Evolutionary conservation across 352 stramenopile genomes (phyloP), one percentile per base, ranked within the genome.

Genomic region (Thraustochytrium striatum): DNA sequence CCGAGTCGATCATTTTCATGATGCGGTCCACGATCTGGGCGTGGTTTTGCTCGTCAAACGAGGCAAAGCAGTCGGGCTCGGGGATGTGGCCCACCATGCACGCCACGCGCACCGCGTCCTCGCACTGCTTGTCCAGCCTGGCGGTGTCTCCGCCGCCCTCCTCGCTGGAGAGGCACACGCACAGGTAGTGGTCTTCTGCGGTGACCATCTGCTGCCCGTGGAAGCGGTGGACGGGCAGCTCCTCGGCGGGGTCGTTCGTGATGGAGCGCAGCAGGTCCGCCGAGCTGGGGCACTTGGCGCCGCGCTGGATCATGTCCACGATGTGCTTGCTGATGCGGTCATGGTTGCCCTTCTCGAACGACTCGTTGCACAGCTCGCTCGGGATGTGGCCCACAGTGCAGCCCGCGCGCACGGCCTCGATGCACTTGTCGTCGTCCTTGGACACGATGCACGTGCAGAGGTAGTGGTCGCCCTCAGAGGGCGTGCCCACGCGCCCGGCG

Each of bases 141-240:
- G 16, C 35, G 25, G 11, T 44, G 25, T 75, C 52, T 21, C 65
- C 65, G 25, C 35, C 59, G n/a, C n/a, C n/a, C n/a, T n/a, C n/a
- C 16, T 55, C 47, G 19, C 39, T 72, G 19, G 65, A 58, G 19
- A 75, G 65, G 13, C 65, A 75, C 39, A 75, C 65, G 65, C 65
- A 75, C 11, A 75, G 50, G 39, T 75, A 75, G 39, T 75, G 65
- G 36, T 75, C 65, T 2, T 75, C 65, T 9, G 65, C 16, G 28
- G 65, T 75, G 65, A 75, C 65, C n/a, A 75, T 7, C 47, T 75
- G 65, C 65, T 75, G 44, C n/a, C 65, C 65, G 65, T 75, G 65
- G 19, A 75, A 30, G n/a, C 30, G 33, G 21, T 75, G 65, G 1
- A 61, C 52, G 47, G 65, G 65, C 21, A 75, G 65, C 32, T 75